These are phyloP conservation scores for Aspergillus ustus DNA, from an alignment of 2,329 filamentous ascomycete species.

Conservation along the genomic window DNA sequence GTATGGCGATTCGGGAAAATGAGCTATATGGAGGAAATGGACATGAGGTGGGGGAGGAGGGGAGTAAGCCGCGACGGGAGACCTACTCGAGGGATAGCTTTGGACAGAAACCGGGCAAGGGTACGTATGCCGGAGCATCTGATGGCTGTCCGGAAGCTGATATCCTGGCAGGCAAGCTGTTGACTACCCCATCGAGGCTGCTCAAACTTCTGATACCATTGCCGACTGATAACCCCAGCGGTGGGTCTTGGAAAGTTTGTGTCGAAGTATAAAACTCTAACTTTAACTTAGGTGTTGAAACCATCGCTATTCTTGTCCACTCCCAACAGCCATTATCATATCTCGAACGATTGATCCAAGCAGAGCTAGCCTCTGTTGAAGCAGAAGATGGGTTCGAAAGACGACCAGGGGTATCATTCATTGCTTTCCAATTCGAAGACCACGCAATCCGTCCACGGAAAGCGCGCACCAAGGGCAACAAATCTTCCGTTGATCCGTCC, in stretches of 20 bases:
- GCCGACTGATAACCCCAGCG: constrained; percentile 65
- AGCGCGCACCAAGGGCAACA: constrained; percentile 37
- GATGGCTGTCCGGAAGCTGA: constrained; percentile 10
- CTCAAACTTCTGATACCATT: constrained; percentile 81
- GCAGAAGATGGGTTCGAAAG: constrained; percentile 67
- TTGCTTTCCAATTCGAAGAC: constrained; percentile 74
- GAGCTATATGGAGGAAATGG: background rate
- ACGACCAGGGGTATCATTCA: constrained; percentile 75
- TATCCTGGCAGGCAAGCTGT: constrained; percentile 65
- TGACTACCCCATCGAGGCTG: constrained; percentile 79
- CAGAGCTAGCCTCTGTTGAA: constrained; percentile 74
- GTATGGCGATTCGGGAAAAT: constrained; percentile 46
- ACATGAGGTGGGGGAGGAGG: constrained; percentile 14
- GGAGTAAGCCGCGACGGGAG: constrained; percentile 17
- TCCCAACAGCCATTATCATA: constrained; percentile 91
- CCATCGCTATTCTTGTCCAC: constrained; percentile 81
- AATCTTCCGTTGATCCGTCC: constrained; percentile 1
- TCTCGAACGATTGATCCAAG: constrained; percentile 84
- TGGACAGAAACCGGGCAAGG: constrained; percentile 68
- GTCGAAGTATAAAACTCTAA: background rate
- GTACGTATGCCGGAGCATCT: constrained; percentile 39
- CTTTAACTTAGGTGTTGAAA: constrained; percentile 66
- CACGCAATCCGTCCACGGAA: constrained; percentile 54
- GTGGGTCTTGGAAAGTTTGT: constrained; percentile 21
- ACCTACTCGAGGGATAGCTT: constrained; percentile 41